A percentile compares a stretch with the other conserved stretches of the same genome.
phyloP scores from a whole-genome alignment of 179 eudicot genomes.

The Kewa caespitosa region DNA sequence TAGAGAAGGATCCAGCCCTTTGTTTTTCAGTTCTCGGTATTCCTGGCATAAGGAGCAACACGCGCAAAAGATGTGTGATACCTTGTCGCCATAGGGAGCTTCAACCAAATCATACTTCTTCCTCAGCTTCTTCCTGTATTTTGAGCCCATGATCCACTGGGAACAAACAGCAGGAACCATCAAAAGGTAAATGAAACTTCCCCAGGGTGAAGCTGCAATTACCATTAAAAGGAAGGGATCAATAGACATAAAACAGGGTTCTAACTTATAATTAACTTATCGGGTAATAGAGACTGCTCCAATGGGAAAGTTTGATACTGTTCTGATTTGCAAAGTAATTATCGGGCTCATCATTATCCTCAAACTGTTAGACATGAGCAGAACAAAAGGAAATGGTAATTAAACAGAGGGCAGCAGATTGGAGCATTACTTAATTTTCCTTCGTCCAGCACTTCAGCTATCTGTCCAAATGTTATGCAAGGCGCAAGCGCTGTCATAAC shows the following conservation, averaged over 20 bases:
- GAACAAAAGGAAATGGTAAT: neutral
- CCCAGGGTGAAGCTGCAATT: conserved; percentile 34
- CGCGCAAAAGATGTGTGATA: conserved; percentile 43
- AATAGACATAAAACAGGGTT: no score
- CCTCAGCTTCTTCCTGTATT: conserved; percentile 40
- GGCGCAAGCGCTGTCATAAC: conserved; percentile 36
- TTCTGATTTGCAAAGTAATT: no score
- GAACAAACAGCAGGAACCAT: conserved; percentile 33
- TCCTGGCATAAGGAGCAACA: conserved; percentile 49
- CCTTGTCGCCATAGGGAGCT: conserved; percentile 41
- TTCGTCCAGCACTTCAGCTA: conserved; percentile 41
- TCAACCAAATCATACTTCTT: conserved; percentile 41
- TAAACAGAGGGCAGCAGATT: neutral
- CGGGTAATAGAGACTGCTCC: no score
- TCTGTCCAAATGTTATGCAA: conserved; percentile 45
- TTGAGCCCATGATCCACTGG: conserved; percentile 39
- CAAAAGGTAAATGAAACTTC: conserved; percentile 37
- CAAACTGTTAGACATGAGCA: no score
- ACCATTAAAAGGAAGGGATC: neutral
- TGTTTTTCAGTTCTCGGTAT: conserved; percentile 36
- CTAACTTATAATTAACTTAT: no score
- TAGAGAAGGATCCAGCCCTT: conserved; percentile 43
- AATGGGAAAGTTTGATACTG: neutral
- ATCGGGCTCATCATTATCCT: no score
- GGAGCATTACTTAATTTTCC: conserved; percentile 32